Evolutionary conservation across 176 grass and related monocot species (phyloP).

Genomic region (Lolium multiflorum): DNA sequence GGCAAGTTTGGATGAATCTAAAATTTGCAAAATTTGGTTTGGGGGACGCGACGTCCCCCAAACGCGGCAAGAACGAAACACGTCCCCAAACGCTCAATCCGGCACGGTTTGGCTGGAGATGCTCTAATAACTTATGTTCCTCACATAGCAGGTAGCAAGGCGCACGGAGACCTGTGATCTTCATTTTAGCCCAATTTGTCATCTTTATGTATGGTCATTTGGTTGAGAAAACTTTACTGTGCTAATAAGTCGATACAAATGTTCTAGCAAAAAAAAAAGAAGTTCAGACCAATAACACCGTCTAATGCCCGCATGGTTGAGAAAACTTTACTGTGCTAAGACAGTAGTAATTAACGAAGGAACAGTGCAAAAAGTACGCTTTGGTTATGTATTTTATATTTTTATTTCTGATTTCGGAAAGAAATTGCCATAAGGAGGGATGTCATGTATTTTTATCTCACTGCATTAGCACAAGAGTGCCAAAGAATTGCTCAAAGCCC

Average conservation of each 20-base stretch:
- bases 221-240: not conserved
- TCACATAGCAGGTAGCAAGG: too few relatives aligned
- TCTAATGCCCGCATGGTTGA: not conserved
- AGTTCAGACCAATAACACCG: not conserved
- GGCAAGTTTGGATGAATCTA: too few relatives aligned
- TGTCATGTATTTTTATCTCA: constrained; percentile 44
- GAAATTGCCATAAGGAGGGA: constrained; percentile 56
- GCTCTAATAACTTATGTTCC: too few relatives aligned
- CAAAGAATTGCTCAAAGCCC: constrained; percentile 56
- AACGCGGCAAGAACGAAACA: too few relatives aligned
- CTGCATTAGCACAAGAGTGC: constrained; percentile 33
- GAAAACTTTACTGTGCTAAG: too few relatives aligned
- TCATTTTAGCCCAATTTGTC: not conserved
- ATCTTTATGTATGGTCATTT: not conserved
- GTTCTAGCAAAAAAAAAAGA: too few relatives aligned
- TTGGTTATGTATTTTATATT: not conserved
- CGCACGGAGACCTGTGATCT: not conserved
- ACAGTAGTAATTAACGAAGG: not conserved
- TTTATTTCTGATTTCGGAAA: not conserved
- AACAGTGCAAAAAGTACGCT: not conserved
- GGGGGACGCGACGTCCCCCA: too few relatives aligned
- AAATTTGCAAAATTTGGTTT: too few relatives aligned
- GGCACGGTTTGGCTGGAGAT: too few relatives aligned
- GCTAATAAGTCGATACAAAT: not conserved
- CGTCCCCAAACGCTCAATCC: too few relatives aligned